Percentiles rank a stretch among this genome's conserved stretches.
Conservation (phyloP, 495 filamentous ascomycete genomes). For the Penicillium waksmanii region DNA sequence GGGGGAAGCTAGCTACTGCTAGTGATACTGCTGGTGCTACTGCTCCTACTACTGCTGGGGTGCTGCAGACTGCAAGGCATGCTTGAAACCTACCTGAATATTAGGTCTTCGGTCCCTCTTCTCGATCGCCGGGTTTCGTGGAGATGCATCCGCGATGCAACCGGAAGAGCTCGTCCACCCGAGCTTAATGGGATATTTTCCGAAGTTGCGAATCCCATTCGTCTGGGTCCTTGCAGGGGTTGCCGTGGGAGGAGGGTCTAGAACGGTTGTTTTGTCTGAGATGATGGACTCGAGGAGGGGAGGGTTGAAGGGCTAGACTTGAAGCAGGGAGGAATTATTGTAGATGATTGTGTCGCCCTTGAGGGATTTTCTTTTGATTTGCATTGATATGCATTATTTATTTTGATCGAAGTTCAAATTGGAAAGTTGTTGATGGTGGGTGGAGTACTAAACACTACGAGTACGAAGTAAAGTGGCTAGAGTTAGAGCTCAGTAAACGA, state of each 20-base stretch:
- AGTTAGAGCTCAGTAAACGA: too few species aligned
- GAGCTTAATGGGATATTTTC: conserved; percentile 13
- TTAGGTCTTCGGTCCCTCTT: conserved; percentile 19
- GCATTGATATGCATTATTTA: too few species aligned
- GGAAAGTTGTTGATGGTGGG: too few species aligned
- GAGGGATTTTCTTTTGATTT: too few species aligned
- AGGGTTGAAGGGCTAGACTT: not conserved
- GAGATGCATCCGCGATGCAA: conserved; percentile 22
- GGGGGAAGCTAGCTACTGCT: not conserved
- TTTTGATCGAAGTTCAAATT: too few species aligned
- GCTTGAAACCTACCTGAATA: conserved; percentile 31
- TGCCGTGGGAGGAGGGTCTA: not conserved
- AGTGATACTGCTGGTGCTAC: not conserved
- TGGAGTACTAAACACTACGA: too few species aligned
- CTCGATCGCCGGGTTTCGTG: conserved; percentile 16
- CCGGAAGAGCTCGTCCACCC: conserved; percentile 18
- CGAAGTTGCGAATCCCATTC: not conserved
- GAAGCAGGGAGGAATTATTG: not conserved
- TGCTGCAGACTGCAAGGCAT: conserved; percentile 34
- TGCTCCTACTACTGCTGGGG: not conserved
- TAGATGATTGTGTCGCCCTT: not conserved
- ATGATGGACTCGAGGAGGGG: not conserved
- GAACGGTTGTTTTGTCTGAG: conserved; percentile 8
- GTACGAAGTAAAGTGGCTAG: too few species aligned
- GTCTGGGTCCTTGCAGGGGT: conserved; percentile 9